Conservation (phyloP, 768 basidiomycete species). For the Chiua virens region DNA sequence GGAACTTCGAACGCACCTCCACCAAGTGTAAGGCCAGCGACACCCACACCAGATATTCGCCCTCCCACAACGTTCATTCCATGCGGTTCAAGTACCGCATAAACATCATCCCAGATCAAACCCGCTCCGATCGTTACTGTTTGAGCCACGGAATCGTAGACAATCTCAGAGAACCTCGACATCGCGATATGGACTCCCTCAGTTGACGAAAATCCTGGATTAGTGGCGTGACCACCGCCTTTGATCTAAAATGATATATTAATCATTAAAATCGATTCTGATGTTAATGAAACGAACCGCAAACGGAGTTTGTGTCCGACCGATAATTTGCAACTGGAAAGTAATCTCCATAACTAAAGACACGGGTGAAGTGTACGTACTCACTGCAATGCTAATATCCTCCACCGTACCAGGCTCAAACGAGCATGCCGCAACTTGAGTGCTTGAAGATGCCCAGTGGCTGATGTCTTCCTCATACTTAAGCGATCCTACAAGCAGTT, state of each 20-base stretch:
- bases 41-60: constrained; percentile 53
- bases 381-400: constrained; percentile 50
- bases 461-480: constrained; percentile 41
- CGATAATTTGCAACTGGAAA: constrained; percentile 24
- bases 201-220: constrained; percentile 57
- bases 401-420: constrained; percentile 54
- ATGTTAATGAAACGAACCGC: constrained; percentile 2
- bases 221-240: constrained; percentile 55
- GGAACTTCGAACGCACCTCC: constrained; percentile 40
- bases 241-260: constrained; percentile 41
- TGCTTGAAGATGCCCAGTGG: constrained; percentile 52
- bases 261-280: not conserved
- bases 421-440: constrained; percentile 46
- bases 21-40: constrained; percentile 54
- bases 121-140: constrained; percentile 41
- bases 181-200: constrained; percentile 56
- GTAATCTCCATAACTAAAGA: not conserved
- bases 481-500: not conserved
- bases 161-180: constrained; percentile 45
- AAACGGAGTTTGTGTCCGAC: constrained; percentile 41
- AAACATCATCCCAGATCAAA: constrained; percentile 65
- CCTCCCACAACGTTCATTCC: constrained; percentile 54
- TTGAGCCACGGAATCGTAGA: constrained; percentile 37
- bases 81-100: constrained; percentile 42
- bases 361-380: not conserved